Evolutionary conservation across 306 rosid genomes (phyloP).

Genomic region (Albizia julibrissin): DNA sequence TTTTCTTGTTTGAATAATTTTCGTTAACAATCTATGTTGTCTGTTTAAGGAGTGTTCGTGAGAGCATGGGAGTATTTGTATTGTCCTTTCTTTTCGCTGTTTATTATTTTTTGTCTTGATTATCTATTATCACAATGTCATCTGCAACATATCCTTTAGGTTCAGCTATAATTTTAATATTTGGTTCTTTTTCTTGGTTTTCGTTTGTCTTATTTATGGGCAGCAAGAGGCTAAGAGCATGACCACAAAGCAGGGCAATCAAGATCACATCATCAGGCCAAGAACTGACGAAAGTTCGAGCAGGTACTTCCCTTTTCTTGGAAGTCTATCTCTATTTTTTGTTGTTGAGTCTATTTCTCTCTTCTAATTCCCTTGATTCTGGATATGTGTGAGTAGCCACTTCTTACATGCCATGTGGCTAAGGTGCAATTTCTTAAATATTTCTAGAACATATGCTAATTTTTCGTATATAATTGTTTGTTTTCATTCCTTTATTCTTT

Average conservation of each 20-base stretch:
- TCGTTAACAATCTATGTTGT: not conserved
- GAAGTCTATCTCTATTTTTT: not conserved
- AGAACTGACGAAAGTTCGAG: slow-evolving; percentile 49
- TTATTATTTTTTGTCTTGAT: not conserved
- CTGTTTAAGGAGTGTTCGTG: not conserved
- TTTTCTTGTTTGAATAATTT: not conserved
- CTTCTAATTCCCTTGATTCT: not conserved
- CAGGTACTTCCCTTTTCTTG: slow-evolving; percentile 51
- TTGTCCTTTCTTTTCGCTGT: not conserved
- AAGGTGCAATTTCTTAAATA: slow-evolving; percentile 29
- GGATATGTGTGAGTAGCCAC: not conserved
- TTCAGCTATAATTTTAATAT: slow-evolving; percentile 33
- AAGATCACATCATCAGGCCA: slow-evolving; percentile 42
- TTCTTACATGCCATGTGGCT: slow-evolving; percentile 16
- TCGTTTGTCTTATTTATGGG: slow-evolving; percentile 17
- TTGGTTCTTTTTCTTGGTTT: slow-evolving; percentile 7
- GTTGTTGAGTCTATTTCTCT: not conserved
- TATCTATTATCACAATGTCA: slow-evolving; percentile 22
- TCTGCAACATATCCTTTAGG: slow-evolving; percentile 16
- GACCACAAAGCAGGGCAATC: slow-evolving; percentile 46
- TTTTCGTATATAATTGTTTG: not conserved
- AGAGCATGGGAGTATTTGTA: not conserved
- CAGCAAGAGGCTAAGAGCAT: slow-evolving; percentile 76
- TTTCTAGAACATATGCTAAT: not conserved
- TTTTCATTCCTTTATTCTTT: slow-evolving; percentile 5